Conservation (phyloP, 2,329 filamentous ascomycete species). For the Neopestalotiopsis rosae region DNA sequence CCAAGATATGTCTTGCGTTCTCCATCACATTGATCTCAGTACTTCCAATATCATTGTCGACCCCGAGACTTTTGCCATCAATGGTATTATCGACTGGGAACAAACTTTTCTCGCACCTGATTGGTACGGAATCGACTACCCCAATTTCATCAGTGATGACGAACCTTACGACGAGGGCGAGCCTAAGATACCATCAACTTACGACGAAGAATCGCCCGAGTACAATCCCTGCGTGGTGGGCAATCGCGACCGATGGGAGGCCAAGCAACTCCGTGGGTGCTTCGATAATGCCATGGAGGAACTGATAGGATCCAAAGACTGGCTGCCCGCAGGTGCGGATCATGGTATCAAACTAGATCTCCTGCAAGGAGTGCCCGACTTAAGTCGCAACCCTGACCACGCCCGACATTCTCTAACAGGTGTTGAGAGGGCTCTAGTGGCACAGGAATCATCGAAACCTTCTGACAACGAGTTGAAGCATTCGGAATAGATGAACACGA, state of each 20-base stretch:
- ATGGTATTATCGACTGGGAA: conserved; percentile 16
- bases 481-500: too few species aligned
- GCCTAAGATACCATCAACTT: conserved; percentile 7
- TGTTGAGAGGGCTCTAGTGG: too few species aligned
- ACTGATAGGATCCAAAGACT: neutral
- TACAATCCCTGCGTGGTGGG: neutral
- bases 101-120: conserved; percentile 1
- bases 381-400: too few species aligned
- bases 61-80: conserved; percentile 7
- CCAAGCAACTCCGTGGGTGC: neutral
- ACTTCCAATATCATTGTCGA: conserved; percentile 9
- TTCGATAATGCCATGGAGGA: conserved; percentile 1
- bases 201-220: conserved; percentile 9
- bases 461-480: too few species aligned
- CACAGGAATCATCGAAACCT: too few species aligned
- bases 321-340: neutral
- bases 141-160: neutral
- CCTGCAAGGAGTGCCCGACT: neutral
- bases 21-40: conserved; percentile 4
- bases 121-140: conserved; percentile 10
- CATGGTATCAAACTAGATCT: neutral
- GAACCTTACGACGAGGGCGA: neutral
- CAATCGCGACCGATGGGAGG: conserved; percentile 10
- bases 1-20: neutral
- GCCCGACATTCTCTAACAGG: too few species aligned